These are phyloP conservation scores for Ophiocordyceps camponoti-saundersi DNA, from an alignment of 2,329 filamentous ascomycete genomes.

Conservation along the genomic window DNA sequence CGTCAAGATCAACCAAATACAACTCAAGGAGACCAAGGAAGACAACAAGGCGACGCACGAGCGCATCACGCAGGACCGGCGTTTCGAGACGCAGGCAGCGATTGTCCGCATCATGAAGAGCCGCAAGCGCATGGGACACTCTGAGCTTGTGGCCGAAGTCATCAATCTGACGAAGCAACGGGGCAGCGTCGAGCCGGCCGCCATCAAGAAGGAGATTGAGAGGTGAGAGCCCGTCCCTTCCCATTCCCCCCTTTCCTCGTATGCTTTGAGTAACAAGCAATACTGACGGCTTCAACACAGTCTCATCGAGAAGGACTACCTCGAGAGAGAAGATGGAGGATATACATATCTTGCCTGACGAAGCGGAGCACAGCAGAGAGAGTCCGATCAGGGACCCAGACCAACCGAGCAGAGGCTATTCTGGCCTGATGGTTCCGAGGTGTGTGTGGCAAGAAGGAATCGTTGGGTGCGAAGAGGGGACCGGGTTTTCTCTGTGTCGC, in stretches of 20 bases:
- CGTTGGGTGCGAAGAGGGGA: not conserved
- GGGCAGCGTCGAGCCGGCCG: slow-evolving; percentile 66
- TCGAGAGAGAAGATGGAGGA: slow-evolving; percentile 58
- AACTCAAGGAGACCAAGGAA: slow-evolving; percentile 86
- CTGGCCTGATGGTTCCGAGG: not conserved
- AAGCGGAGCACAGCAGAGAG: not conserved
- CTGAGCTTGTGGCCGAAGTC: slow-evolving; percentile 79
- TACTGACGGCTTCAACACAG: slow-evolving; percentile 21
- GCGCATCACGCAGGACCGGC: slow-evolving; percentile 71
- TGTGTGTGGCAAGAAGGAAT: not conserved
- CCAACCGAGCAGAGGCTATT: not conserved
- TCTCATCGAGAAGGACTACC: slow-evolving; percentile 84
- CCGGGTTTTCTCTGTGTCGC: not conserved
- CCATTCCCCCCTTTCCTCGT: not conserved
- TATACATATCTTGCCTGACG: slow-evolving; percentile 50
- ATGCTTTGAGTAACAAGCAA: not conserved
- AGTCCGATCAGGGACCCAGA: not conserved
- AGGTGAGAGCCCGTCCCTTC: slow-evolving; percentile 51
- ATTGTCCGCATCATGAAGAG: slow-evolving; percentile 97
- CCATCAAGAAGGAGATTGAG: slow-evolving; percentile 97
- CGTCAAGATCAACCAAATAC: slow-evolving; percentile 98
- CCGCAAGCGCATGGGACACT: slow-evolving; percentile 69
- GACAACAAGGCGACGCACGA: slow-evolving; percentile 93
- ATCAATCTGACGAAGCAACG: slow-evolving; percentile 79
- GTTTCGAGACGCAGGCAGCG: slow-evolving; percentile 92